Evolutionary conservation across 495 filamentous ascomycete genomes (phyloP).

Genomic region (Tricharina praecox): DNA sequence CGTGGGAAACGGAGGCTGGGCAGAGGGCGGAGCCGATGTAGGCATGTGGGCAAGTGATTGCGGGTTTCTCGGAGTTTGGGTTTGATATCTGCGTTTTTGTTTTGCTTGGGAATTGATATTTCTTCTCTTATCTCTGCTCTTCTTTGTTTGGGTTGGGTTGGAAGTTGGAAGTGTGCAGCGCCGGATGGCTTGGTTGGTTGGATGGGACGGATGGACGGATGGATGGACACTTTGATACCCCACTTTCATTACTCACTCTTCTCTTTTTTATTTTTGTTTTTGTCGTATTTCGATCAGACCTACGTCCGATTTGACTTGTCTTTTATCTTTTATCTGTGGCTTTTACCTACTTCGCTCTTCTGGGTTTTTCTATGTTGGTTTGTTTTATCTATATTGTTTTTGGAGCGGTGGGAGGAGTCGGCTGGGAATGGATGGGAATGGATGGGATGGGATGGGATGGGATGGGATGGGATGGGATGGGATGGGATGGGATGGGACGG

Average conservation of each 20-base stretch:
- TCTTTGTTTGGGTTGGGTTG: conserved; percentile 3
- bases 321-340: neutral
- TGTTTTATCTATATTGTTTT: neutral
- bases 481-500: too few relatives aligned
- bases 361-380: neutral
- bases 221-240: too few relatives aligned
- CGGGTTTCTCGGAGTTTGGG: conserved; percentile 3
- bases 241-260: too few relatives aligned
- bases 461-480: too few relatives aligned
- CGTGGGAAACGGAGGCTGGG: conserved; percentile 4
- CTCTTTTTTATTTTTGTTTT: conserved; percentile 4
- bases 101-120: conserved; percentile 3
- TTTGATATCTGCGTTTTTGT: conserved; percentile 9
- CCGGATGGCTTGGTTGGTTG: neutral
- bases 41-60: neutral
- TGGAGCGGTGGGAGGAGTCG: too few relatives aligned
- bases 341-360: neutral
- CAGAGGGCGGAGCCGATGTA: neutral
- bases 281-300: conserved; percentile 1
- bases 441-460: too few relatives aligned
- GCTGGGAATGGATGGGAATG: too few relatives aligned
- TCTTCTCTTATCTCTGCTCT: conserved; percentile 4
- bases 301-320: neutral
- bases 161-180: neutral
- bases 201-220: neutral